Evolutionary conservation across 2,329 filamentous ascomycete species (phyloP).

Genomic region (Epichloe amarillans): DNA sequence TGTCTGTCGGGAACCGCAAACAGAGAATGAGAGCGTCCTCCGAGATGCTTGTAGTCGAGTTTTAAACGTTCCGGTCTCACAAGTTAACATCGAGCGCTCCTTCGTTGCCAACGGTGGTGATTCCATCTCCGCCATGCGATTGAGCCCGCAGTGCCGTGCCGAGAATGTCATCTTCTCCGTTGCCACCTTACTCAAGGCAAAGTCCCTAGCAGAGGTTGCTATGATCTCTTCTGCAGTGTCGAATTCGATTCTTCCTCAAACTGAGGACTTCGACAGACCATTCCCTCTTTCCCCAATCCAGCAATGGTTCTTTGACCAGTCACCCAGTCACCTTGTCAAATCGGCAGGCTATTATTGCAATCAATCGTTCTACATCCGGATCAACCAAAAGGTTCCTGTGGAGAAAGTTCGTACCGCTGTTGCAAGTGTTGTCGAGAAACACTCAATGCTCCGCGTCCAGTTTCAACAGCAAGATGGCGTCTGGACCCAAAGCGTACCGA

Average conservation of each 20-base stretch:
- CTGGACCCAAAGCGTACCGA: constrained; percentile 2
- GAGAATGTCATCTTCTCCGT: constrained; percentile 19
- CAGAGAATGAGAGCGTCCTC: constrained; percentile 4
- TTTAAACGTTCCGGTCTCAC: constrained; percentile 20
- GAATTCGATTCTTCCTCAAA: neutral
- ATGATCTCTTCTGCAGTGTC: neutral
- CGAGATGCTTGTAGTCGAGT: constrained; percentile 25
- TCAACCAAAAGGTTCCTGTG: neutral
- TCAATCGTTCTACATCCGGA: constrained; percentile 1
- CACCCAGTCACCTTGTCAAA: neutral
- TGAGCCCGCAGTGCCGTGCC: constrained; percentile 24
- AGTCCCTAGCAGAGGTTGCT: neutral
- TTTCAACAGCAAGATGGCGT: neutral
- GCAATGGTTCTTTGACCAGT: constrained; percentile 5
- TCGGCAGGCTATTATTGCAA: neutral
- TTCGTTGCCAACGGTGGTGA: constrained; percentile 30
- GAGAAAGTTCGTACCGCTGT: neutral
- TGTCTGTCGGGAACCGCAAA: neutral
- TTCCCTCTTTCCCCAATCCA: constrained; percentile 5
- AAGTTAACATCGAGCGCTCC: constrained; percentile 18
- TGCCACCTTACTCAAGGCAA: neutral
- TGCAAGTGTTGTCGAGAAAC: constrained; percentile 1
- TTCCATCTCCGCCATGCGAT: constrained; percentile 29
- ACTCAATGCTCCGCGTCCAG: constrained; percentile 7
- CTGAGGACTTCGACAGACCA: neutral